Conservation (phyloP, 805 yeast species). For the Hanseniaspora thailandica region DNA sequence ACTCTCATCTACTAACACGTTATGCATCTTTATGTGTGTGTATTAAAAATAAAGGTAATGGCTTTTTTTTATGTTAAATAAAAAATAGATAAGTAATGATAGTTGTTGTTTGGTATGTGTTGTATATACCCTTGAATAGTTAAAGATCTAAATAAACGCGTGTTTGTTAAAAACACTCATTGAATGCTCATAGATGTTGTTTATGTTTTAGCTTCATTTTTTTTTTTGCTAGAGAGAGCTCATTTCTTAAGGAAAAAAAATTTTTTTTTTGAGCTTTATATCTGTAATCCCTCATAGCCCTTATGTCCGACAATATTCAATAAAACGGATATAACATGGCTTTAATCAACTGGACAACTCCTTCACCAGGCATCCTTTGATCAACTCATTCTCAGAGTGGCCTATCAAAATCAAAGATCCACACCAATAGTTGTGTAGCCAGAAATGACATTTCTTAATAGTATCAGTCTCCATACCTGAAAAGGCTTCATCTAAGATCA, state of each 20-base stretch:
- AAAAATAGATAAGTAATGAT: no score
- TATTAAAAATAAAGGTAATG: constrained; percentile 7
- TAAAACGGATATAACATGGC: no score
- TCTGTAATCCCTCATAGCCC: no score
- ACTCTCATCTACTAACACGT: constrained; percentile 10
- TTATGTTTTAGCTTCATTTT: no score
- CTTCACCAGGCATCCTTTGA: constrained; percentile 43
- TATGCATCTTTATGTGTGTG: constrained; percentile 10
- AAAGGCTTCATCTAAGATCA: constrained; percentile 84
- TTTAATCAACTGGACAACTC: not conserved
- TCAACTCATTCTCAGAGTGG: constrained; percentile 68
- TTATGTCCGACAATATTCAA: no score
- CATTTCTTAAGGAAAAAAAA: no score
- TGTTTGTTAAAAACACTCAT: no score
- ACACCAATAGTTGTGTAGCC: constrained; percentile 38
- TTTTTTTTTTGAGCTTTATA: no score
- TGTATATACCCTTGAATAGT: no score
- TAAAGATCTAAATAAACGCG: no score
- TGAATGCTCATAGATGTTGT: no score
- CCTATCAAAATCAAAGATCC: constrained; percentile 74
- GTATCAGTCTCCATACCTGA: constrained; percentile 72
- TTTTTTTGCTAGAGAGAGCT: no score
- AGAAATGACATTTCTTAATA: constrained; percentile 42
- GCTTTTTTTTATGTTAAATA: constrained; percentile 27
- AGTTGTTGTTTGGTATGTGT: not conserved